Base-by-base conservation (phyloP, 202 grass and related monocot genomes). In the Thinopyrum obtusiflorum region DNA sequence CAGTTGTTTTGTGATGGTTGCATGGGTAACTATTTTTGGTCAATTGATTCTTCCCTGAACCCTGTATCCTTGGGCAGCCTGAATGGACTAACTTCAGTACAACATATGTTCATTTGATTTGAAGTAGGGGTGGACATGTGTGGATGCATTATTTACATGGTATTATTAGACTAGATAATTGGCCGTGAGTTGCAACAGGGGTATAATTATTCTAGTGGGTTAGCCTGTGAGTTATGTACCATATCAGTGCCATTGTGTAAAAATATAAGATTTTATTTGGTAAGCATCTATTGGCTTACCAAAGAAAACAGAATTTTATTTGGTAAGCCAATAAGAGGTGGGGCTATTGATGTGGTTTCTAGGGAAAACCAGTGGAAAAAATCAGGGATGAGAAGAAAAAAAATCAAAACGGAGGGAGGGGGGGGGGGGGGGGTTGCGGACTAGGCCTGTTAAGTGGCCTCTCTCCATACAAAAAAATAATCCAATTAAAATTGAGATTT, bases 11-110 rank as follows among this genome's bases (percentile, higher is more conserved):
- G 49, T 40, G 80, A 12, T 86, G 9, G 20, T 75, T 18, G 37
- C 74, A 9, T 80, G 37, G 37, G 25, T 80, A 84, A 40, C 5
- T 84, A 53, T 88, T 65, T 57, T 33, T 89, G 33, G 27, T 83
- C 47, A 8, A 49, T 60, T 59, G 7, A 79, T 83, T 60, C 39
- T 82, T 86, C 24, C 29, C 49, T 53, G 17, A 53, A 53, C 17
- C 49, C 15, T 18, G 47, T 17, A 64, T 49, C 39, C 64, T 64
- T 65, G 23, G 40, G 33, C 70, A 79, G 10, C 40, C 24, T 68
- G 13, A 72, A 63, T 60, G 77, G 65, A 55, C 46, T 66, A 73
- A 62, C 20, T 71, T 9, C 18, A 15, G 26, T 80, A 26, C 17
- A 82, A 32, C 28, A 42, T 36, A 14, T 78, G 35, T 49, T 40